phyloP scores from a whole-genome alignment of 257 asterid species.

The Solanum piurae region DNA sequence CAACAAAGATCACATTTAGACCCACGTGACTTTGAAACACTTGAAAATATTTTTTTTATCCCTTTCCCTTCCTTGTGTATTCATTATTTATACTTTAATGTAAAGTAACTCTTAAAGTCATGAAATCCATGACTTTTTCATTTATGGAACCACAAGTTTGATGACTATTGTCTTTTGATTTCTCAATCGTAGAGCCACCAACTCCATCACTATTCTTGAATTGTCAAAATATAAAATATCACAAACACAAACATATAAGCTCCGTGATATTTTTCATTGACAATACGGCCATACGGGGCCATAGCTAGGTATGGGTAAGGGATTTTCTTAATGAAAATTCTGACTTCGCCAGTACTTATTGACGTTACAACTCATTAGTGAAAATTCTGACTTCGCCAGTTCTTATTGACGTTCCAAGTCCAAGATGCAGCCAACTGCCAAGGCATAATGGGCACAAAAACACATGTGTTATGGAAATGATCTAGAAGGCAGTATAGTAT shows the following conservation, averaged over 20 bases:
- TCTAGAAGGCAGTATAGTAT: no score
- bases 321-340: no score
- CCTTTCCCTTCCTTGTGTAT: background rate
- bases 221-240: background rate
- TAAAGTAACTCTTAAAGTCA: background rate
- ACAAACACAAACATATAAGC: background rate
- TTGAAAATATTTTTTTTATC: background rate
- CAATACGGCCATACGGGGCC: no score
- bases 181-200: background rate
- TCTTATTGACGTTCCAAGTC: background rate
- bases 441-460: background rate
- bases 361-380: no score
- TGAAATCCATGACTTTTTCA: background rate
- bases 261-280: background rate
- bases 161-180: background rate
- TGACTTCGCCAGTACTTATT: fast-evolving
- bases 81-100: background rate
- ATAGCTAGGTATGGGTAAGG: no score
- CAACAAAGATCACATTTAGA: background rate
- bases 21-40: background rate
- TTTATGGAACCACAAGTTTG: background rate
- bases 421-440: no score
- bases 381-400: no score
- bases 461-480: background rate
- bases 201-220: background rate